Evolutionary conservation across 176 grass and related monocot genomes (phyloP).

Genomic region (Musa beccarii): DNA sequence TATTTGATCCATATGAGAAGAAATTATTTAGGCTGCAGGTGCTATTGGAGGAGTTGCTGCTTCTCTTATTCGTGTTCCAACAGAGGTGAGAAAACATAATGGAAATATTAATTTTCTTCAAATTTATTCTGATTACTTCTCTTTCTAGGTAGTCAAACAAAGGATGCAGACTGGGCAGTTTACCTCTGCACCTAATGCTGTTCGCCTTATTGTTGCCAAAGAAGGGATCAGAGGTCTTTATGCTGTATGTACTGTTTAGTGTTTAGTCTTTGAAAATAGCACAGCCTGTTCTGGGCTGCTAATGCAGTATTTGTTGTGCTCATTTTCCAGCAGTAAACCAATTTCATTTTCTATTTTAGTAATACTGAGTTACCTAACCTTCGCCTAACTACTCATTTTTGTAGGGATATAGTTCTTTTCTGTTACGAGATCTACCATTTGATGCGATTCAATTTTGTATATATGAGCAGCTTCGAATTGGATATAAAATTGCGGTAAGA

Average conservation of each 20-base stretch:
- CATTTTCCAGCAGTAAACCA: not conserved
- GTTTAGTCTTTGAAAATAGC: not conserved
- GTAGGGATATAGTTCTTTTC: conserved; percentile 89
- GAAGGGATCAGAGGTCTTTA: conserved; percentile 25
- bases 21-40: conserved; percentile 38
- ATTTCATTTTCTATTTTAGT: not conserved
- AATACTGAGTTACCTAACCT: not conserved
- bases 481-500: conserved; percentile 61
- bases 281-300: not conserved
- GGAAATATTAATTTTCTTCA: not conserved
- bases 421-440: conserved; percentile 86
- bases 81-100: conserved; percentile 46
- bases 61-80: conserved; percentile 86
- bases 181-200: conserved; percentile 56
- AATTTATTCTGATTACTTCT: not conserved
- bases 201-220: conserved; percentile 64
- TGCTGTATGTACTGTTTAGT: conserved; percentile 47
- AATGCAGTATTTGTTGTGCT: not conserved
- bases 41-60: conserved; percentile 79
- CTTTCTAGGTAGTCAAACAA: conserved; percentile 85
- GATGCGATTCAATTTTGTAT: conserved; percentile 95
- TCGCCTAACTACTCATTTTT: conserved; percentile 8
- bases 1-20: not conserved
- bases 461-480: conserved; percentile 92
- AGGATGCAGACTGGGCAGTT: conserved; percentile 91